Percentiles rank a stretch among this genome's conserved stretches.
Evolutionary conservation across 1,139 yeast genomes (phyloP).

Genomic region (Scheffersomyces quercinus): DNA sequence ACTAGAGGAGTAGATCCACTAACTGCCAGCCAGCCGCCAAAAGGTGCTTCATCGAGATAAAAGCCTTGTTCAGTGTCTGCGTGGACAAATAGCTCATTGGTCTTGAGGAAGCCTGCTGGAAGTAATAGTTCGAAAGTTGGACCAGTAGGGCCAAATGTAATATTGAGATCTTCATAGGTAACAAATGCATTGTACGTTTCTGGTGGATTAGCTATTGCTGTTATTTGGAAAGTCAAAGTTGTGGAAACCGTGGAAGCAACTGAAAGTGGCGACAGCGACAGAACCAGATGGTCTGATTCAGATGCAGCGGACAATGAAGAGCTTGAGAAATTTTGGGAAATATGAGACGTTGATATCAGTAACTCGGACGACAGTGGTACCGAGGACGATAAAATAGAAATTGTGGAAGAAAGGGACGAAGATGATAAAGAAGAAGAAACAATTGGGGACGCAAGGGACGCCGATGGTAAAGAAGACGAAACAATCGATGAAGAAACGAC

Average conservation of each 20-base stretch:
- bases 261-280: not conserved
- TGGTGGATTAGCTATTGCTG: not conserved
- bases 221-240: not conserved
- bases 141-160: not conserved
- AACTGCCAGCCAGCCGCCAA: not conserved
- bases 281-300: too few relatives aligned
- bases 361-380: too few relatives aligned
- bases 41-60: not conserved
- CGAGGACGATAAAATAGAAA: too few relatives aligned
- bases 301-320: too few relatives aligned
- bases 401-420: too few relatives aligned
- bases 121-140: not conserved
- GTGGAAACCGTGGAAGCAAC: not conserved
- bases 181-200: not conserved
- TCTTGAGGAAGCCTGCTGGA: not conserved
- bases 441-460: too few relatives aligned
- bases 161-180: not conserved
- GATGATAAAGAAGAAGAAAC: too few relatives aligned
- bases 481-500: too few relatives aligned
- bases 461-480: too few relatives aligned
- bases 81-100: not conserved
- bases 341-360: too few relatives aligned
- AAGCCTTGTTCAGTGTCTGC: not conserved
- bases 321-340: too few relatives aligned
- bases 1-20: not conserved